A percentile compares a stretch with the other conserved stretches of the same genome.
Conservation (phyloP, 2,329 filamentous ascomycete species). For the Epichloe festucae region DNA sequence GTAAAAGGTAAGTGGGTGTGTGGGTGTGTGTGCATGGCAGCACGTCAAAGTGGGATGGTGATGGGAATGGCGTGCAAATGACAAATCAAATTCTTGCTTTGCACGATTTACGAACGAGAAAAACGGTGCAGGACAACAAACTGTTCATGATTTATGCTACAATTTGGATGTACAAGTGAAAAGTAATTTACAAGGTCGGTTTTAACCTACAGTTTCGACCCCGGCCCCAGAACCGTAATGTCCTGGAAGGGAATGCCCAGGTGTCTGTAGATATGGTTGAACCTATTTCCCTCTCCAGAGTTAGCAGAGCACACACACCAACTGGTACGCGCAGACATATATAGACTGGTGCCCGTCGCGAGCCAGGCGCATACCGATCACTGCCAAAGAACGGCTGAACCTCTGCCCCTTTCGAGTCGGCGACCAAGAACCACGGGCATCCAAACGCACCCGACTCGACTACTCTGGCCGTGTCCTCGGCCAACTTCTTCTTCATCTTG, state of each 20-base stretch:
- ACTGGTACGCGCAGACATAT: neutral
- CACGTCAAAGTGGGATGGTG: no score
- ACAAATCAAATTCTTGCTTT: no score
- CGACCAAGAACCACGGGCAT: slow-evolving; percentile 62
- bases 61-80: no score
- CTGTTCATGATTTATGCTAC: no score
- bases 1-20: no score
- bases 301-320: neutral
- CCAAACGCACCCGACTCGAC: slow-evolving; percentile 60
- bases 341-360: slow-evolving; percentile 7
- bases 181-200: neutral
- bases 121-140: no score
- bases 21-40: no score
- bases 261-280: slow-evolving; percentile 55
- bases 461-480: slow-evolving; percentile 45
- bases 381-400: slow-evolving; percentile 66
- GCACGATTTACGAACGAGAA: no score
- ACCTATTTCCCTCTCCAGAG: slow-evolving; percentile 27
- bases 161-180: no score
- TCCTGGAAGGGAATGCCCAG: slow-evolving; percentile 48
- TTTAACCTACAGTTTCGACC: slow-evolving; percentile 21
- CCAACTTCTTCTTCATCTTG: slow-evolving; percentile 33
- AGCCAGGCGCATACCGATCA: slow-evolving; percentile 36
- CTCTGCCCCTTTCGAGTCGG: slow-evolving; percentile 39
- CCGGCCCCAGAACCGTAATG: slow-evolving; percentile 24